phyloP scores from a whole-genome alignment of 306 rosid genomes.

The Herpetospermum pedunculosum region DNA sequence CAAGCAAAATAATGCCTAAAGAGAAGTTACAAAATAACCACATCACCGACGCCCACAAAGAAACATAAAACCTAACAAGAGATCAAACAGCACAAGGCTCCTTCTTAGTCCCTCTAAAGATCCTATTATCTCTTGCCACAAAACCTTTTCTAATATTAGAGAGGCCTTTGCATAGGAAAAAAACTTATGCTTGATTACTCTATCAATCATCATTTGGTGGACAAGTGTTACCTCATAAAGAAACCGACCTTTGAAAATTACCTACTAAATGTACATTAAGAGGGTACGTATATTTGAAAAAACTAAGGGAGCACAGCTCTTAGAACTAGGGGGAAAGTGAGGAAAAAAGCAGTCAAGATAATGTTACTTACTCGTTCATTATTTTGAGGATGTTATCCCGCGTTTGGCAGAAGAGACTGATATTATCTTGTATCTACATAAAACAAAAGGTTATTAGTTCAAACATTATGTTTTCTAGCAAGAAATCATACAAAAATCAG shows the following conservation, averaged over 20 bases:
- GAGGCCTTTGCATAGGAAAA: neutral
- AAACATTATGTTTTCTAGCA: neutral
- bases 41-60: too few relatives aligned
- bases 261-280: neutral
- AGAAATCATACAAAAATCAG: neutral
- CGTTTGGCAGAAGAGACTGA: slow-evolving; percentile 74
- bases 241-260: too few relatives aligned
- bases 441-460: neutral
- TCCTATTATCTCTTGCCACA: too few relatives aligned
- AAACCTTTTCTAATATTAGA: neutral
- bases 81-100: too few relatives aligned
- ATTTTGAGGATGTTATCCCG: slow-evolving; percentile 73
- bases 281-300: neutral
- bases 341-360: neutral
- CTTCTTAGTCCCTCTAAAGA: too few relatives aligned
- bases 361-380: slow-evolving; percentile 61
- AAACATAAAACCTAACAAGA: too few relatives aligned
- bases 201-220: too few relatives aligned
- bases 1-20: too few relatives aligned
- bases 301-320: neutral
- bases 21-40: too few relatives aligned
- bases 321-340: neutral
- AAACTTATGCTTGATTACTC: neutral
- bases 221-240: too few relatives aligned
- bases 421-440: slow-evolving; percentile 70